These are phyloP conservation scores for Mortierella sp. DNA, from an alignment of 371 early-diverging fungal species.

Conservation along the genomic window DNA sequence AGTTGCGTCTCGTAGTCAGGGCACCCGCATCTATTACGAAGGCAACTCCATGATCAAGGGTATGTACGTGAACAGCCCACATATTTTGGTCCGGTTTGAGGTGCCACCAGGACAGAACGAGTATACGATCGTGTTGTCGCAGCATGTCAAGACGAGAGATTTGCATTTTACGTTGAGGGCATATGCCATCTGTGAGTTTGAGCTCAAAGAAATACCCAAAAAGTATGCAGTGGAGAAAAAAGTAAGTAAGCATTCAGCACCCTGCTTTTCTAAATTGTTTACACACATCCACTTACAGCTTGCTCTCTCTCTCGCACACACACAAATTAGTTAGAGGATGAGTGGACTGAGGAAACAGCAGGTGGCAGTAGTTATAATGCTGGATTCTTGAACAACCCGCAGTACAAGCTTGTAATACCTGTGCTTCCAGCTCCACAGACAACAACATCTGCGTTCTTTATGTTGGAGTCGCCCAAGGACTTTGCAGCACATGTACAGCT, in stretches of 20 bases:
- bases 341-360: conserved; percentile 84
- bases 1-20: conserved; percentile 16
- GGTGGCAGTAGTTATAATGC: conserved; percentile 82
- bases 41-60: conserved; percentile 78
- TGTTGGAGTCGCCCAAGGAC: conserved; percentile 75
- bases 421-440: conserved; percentile 37
- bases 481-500: conserved; percentile 78
- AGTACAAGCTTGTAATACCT: conserved; percentile 74
- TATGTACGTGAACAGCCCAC: conserved; percentile 87
- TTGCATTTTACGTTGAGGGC: conserved; percentile 82
- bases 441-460: conserved; percentile 55
- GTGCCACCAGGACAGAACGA: conserved; percentile 69
- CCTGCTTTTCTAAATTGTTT: no score
- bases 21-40: conserved; percentile 82
- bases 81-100: conserved; percentile 80
- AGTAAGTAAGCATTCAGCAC: conserved; percentile 50
- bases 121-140: conserved; percentile 85
- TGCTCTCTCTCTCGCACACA: no score
- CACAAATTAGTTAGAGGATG: conserved; percentile 67
- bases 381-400: conserved; percentile 82
- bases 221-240: conserved; percentile 68
- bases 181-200: conserved; percentile 75
- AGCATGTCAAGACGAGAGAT: conserved; percentile 76
- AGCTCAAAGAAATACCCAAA: conserved; percentile 72
- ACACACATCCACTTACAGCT: no score